Evolutionary conservation across 1,139 yeast species (phyloP), one percentile per base, ranked within the genome.

Genomic region (Candida sp.): DNA sequence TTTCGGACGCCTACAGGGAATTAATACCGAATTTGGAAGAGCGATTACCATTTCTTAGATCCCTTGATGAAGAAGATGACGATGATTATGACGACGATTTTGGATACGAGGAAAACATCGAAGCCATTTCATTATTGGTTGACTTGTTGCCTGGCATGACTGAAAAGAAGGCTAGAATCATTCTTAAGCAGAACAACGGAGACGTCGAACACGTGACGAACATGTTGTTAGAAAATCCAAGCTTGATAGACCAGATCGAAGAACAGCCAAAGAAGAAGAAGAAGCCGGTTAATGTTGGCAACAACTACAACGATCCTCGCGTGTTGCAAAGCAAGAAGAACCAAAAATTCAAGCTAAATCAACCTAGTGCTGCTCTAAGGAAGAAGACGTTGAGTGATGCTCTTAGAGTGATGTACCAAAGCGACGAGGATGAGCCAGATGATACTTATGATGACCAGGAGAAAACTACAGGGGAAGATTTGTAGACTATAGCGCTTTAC

Each of bases 371-470:
- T 11, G 56, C 78, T 44, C 62, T 82, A 26, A 81, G 80, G 56
- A 81, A 84, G 58, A 80, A 75, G 58, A 84, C 90, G 0, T 67
- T 90, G 43, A 75, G 81, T 7, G 82, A 86, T 44, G 93, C 96
- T 0, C 71, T 90, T 57, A 70, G 83, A 49, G 67, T 87, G 57
- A 72, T 89, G 54, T 86, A 88, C 59, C 89, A 86, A 46, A 80
- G 84, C 23, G 94, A 88, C 54, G 96, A 89, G 59, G 86, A 82
- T 60, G 96, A 89, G 57, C 85, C 89, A 3, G 97, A 90, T 64
- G 97, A 91, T 59, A 89, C 96, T 0, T 90, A 90, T 62, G 88
- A 83, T 48, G 96, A 88, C 42, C 88, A 87, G 35, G 96, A 87
- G 52, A 63, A 64, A 49, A 72, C 78, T 4, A 65, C 72, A 4